These are phyloP conservation scores for Aspergillus pseudonomiae DNA, from an alignment of 2,329 filamentous ascomycete genomes.

Conservation along the genomic window DNA sequence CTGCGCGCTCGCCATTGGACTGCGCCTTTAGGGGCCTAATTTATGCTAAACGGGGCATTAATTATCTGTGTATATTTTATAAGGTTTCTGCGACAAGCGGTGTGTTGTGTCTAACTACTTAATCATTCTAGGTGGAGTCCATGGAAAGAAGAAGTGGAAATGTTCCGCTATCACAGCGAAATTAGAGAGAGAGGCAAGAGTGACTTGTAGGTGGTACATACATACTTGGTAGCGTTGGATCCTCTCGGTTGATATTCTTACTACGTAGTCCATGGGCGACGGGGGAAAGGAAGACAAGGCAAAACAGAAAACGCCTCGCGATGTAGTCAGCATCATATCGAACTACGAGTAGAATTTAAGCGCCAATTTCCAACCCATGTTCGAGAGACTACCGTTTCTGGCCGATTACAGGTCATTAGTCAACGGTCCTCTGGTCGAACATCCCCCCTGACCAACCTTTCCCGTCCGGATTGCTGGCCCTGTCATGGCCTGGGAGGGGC, in stretches of 20 bases:
- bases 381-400: background rate
- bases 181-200: background rate
- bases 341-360: background rate
- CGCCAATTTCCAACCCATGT: background rate
- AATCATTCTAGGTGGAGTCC: background rate
- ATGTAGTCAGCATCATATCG: background rate
- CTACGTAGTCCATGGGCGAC: background rate
- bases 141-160: background rate
- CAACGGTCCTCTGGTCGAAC: background rate
- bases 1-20: too few relatives aligned
- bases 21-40: background rate
- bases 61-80: background rate
- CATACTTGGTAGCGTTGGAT: background rate
- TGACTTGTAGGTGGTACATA: constrained; percentile 3
- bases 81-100: constrained; percentile 1
- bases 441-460: background rate
- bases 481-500: background rate
- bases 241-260: background rate
- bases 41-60: background rate
- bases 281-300: background rate
- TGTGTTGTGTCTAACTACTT: background rate
- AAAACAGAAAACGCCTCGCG: background rate
- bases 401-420: constrained; percentile 2
- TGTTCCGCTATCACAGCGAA: background rate
- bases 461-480: background rate